Conservation (phyloP, 2,329 filamentous ascomycete species). For the Elsinoe australis region DNA sequence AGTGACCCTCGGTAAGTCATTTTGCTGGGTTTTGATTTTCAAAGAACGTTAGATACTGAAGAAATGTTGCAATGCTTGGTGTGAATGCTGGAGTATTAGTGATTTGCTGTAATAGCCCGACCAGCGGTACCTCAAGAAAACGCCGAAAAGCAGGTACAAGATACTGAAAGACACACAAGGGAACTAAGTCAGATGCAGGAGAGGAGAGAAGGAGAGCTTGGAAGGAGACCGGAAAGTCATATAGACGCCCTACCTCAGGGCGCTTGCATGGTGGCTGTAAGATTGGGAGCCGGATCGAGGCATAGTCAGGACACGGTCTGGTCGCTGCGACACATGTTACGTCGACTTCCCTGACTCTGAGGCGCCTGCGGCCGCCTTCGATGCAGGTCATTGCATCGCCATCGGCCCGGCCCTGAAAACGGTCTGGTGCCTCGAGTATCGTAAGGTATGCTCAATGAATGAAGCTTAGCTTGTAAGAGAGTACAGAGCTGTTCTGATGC, state of each 20-base stretch:
- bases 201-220: background rate
- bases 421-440: background rate
- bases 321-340: background rate
- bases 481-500: background rate
- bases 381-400: conserved; percentile 10
- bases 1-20: conserved; percentile 1
- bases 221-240: background rate
- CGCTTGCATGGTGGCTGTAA: conserved; percentile 16
- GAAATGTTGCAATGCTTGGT: background rate
- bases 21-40: conserved; percentile 3
- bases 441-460: background rate
- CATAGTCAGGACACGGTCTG: conserved; percentile 1
- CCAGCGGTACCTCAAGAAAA: conserved; percentile 10
- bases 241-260: conserved; percentile 15
- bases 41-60: background rate
- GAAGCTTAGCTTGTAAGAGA: conserved; percentile 8
- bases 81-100: conserved; percentile 16
- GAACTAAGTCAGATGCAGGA: conserved; percentile 1
- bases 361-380: conserved; percentile 9
- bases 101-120: conserved; percentile 2
- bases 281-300: conserved; percentile 2
- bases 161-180: conserved; percentile 7
- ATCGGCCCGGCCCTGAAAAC: conserved; percentile 5
- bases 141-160: conserved; percentile 3
- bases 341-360: background rate